Evolutionary conservation across 2,329 filamentous ascomycete species (phyloP).

Genomic region (Polytolypa hystricis): DNA sequence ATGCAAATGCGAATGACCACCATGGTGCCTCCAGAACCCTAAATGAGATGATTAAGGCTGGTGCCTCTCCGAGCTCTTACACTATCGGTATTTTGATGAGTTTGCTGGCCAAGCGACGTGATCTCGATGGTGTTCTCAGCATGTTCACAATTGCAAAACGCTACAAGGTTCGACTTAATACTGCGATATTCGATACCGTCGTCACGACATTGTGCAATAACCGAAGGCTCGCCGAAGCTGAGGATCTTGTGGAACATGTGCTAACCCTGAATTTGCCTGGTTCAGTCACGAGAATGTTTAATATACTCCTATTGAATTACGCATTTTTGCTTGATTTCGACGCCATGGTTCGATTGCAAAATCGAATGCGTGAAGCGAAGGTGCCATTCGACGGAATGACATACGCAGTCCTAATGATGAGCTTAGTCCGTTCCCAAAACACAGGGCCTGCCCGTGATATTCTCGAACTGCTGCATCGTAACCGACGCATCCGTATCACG

Average conservation of each 20-base stretch:
- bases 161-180: conserved; percentile 39
- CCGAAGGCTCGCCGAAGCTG: conserved; percentile 44
- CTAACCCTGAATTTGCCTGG: conserved; percentile 41
- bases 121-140: conserved; percentile 56
- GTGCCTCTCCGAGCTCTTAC: conserved; percentile 46
- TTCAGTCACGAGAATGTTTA: conserved; percentile 59
- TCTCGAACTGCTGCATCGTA: conserved; percentile 28
- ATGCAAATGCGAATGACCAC: conserved; percentile 55
- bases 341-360: conserved; percentile 43
- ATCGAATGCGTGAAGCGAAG: conserved; percentile 42
- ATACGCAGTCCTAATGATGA: conserved; percentile 51
- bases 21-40: conserved; percentile 56
- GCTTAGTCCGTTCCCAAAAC: conserved; percentile 41
- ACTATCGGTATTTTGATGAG: conserved; percentile 66
- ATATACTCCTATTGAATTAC: conserved; percentile 60
- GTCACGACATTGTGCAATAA: conserved; percentile 58
- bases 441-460: conserved; percentile 47
- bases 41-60: conserved; percentile 42
- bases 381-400: conserved; percentile 46
- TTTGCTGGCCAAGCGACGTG: conserved; percentile 58
- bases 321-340: conserved; percentile 51
- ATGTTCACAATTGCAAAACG: conserved; percentile 53
- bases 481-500: conserved; percentile 26
- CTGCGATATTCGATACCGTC: conserved; percentile 51
- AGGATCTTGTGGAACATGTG: conserved; percentile 48